These are phyloP conservation scores for Leucaena leucocephala DNA, from an alignment of 306 rosid genomes.

Conservation along the genomic window DNA sequence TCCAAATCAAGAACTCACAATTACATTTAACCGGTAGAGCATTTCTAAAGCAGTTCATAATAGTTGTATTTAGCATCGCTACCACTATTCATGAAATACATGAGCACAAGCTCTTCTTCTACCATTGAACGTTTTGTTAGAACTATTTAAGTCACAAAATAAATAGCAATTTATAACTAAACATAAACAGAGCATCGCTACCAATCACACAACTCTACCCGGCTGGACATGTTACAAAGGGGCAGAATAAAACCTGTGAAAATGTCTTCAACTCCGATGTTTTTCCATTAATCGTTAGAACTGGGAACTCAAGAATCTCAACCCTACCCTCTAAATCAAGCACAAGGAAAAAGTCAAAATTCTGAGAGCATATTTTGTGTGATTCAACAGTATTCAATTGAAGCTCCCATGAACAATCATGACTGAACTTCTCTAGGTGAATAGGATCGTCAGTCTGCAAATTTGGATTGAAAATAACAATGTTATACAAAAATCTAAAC, in stretches of 20 bases:
- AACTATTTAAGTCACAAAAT: constrained; percentile 1
- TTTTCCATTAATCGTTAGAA: constrained; percentile 71
- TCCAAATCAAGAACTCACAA: constrained; percentile 27
- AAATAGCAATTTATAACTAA: constrained; percentile 17
- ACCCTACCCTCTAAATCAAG: constrained; percentile 97
- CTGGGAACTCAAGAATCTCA: constrained; percentile 97
- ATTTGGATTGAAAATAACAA: constrained; percentile 23
- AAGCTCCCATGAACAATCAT: constrained; percentile 79
- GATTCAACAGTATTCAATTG: constrained; percentile 49
- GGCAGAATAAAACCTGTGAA: constrained; percentile 84
- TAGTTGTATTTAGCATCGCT: no score
- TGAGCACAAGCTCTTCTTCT: constrained; percentile 4
- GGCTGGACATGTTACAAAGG: constrained; percentile 34
- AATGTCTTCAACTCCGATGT: constrained; percentile 70
- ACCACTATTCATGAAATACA: constrained; percentile 8
- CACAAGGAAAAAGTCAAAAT: constrained; percentile 81
- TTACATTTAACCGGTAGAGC: constrained; percentile 10
- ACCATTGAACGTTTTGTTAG: background rate
- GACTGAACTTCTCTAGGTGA: constrained; percentile 80
- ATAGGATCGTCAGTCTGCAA: constrained; percentile 82
- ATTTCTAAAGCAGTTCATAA: constrained; percentile 10
- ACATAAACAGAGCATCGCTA: constrained; percentile 20
- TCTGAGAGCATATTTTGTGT: constrained; percentile 52
- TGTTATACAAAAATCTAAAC: constrained; percentile 18
- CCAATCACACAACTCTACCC: constrained; percentile 25